Conservation (phyloP, 176 grass and related monocot species). For the Tuctoria greenei region DNA sequence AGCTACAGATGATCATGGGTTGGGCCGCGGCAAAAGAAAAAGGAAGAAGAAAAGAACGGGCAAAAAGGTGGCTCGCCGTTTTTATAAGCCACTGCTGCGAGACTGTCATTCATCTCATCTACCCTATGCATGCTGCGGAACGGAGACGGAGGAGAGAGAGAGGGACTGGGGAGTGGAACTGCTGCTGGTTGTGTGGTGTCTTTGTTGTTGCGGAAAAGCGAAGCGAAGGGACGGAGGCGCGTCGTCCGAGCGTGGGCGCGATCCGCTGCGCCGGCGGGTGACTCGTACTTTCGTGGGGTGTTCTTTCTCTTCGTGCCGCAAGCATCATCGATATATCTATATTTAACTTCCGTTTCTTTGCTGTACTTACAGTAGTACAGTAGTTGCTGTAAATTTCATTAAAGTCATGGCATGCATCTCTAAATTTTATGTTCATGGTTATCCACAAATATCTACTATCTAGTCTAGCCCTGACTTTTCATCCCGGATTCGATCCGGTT, state of each 20-base stretch:
- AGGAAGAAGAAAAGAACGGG: background rate
- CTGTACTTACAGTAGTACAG: no score
- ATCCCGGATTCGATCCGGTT: background rate
- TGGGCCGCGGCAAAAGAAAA: background rate
- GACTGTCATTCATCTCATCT: background rate
- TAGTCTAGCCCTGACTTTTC: background rate
- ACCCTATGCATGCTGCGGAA: background rate
- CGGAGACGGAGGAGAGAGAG: background rate
- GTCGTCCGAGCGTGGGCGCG: constrained; percentile 17
- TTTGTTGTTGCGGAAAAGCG: constrained; percentile 37
- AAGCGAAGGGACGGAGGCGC: constrained; percentile 39
- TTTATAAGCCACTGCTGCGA: constrained; percentile 16
- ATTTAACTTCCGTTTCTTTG: no score
- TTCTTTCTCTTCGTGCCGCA: no score
- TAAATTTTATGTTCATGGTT: background rate
- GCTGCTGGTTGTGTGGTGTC: background rate
- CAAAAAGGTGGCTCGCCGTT: constrained; percentile 9
- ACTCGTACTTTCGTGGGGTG: background rate
- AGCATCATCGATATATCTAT: no score
- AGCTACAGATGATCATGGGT: background rate
- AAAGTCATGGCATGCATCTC: background rate
- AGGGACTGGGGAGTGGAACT: background rate
- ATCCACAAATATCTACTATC: background rate
- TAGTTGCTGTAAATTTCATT: no score
- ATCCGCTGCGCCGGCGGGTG: constrained; percentile 7